Base-by-base conservation (phyloP, 257 asterid species). In the Solanum microdontum region DNA sequence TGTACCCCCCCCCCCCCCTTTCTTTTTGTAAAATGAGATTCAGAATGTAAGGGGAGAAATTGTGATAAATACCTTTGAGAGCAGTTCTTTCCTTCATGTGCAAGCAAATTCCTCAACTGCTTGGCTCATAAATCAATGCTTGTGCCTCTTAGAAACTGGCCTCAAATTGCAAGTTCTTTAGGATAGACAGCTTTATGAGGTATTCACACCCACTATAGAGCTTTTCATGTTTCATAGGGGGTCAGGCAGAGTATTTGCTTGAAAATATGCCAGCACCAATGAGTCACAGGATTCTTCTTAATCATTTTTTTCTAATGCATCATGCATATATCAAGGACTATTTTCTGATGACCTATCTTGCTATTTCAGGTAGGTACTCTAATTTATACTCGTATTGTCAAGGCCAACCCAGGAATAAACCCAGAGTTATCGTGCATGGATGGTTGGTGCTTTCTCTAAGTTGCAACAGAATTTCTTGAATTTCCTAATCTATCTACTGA, bases 391-490 rank as follows among this genome's bases (percentile, higher is more conserved):
- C 99, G 99, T 87, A 94, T 97, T 91, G 98, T 93, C 90, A 94
- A 94, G 92, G 98, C 99, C 85, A 94, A 91, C 87, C 87, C 91
- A 62, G 99, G 96, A 90, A 96, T 93, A 96, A 97, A 96, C 93
- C 99, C 99, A 62, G 98, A 97, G 90, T 91, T 97, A 28, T 94
- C 99, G 84, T 97, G 99, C 98, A 93, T 90, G 94, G 99, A 97
- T 91, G 98, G 99, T 97, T 88, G 84, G 98, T 93, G 26, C 80
- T 82, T 84, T 48, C 60, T 62, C 72, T 88, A 79, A 43, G 58
- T 83, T 28, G 30, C 48, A 26, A 37, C 45, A 43, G 12, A n/a
- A 37, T 68, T 58, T 68, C 74, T 34, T 82, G 48, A 45, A 77
- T 79, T 7, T 7, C 8, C 43, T 77, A 74, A 79, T 13, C 43